Conservation (phyloP, 176 grass and related monocot species). For the Aegilops tauschii region DNA sequence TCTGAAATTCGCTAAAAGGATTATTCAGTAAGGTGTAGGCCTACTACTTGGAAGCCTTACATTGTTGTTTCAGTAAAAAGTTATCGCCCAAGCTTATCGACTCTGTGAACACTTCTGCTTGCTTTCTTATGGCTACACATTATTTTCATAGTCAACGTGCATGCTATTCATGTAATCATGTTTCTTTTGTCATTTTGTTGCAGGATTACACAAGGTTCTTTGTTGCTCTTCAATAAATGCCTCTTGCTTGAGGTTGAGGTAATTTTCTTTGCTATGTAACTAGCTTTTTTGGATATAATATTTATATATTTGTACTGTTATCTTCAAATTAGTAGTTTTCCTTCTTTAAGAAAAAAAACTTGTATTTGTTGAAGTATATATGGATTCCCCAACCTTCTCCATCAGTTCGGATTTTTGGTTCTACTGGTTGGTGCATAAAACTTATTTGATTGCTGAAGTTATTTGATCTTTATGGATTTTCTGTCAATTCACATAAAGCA, state of each 20-base stretch:
- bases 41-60: not conserved
- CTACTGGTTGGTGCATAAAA: not conserved
- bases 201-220: slow-evolving; percentile 71
- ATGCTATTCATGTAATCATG: slow-evolving; percentile 11
- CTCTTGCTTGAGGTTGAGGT: slow-evolving; percentile 88
- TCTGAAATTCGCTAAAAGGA: not conserved
- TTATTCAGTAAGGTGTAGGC: not conserved
- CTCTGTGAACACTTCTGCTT: not conserved
- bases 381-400: not conserved
- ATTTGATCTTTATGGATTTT: not conserved
- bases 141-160: not conserved
- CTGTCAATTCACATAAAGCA: not conserved
- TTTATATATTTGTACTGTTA: not conserved
- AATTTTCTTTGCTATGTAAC: slow-evolving; percentile 1
- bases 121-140: not conserved
- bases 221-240: slow-evolving; percentile 80
- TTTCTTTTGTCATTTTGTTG: slow-evolving; percentile 12
- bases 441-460: not conserved
- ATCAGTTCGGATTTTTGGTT: not conserved
- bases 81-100: not conserved
- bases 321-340: not conserved
- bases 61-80: not conserved
- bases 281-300: not conserved
- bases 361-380: not conserved
- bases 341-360: not conserved